Base-by-base conservation (phyloP, 768 basidiomycete genomes). In the Coprinopsis sp. region DNA sequence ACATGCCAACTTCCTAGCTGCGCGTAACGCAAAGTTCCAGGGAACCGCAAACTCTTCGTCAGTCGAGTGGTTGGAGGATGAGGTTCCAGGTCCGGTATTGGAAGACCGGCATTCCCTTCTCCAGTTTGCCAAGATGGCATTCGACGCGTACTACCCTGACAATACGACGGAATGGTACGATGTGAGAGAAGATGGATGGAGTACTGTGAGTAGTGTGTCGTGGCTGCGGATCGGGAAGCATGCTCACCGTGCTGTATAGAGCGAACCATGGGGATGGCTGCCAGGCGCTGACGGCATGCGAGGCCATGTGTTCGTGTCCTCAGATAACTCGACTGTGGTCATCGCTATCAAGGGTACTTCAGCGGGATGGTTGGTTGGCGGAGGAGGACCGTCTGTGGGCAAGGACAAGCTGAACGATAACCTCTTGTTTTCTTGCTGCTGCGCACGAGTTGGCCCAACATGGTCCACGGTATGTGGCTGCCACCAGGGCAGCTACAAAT, bases 321-420 rank as follows among this genome's bases (percentile, higher is more conserved):
- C 71, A 8, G 85, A 90, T 62, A 91, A 94, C 54, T 80, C 81
- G 12, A 95, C 90, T 0, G 88, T 97, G 19, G 71, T 96, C 23
- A 72, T 97, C 44, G 79, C 91, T 19, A 74, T 97, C 65, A 97
- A 98, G 59, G 95, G 95, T n/a, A 98, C 95, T 0, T 90, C 89
- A 1, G 82, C 87, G 1, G 71, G 84, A 7, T 75, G 83, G 57
- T 74, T 89, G 6, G 69, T 70, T 0, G 76, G 76, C 13, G 81
- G 79, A 14, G 84, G 87, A 2, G 91, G 92, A 4, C 84, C 88
- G 11, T 96, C 94, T 7, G 75, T 79, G 31, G 76, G 73, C 58
- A 96, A 87, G 64, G 95, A 98, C 70, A 95, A 93, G 67, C 65
- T 84, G 48, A 98, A 98, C 65, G 94, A 97, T 57, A 98, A 95